Evolutionary conservation across 75 land plant genomes (phyloP), one percentile per base, ranked within the genome.

Genomic region (Pinus albicaulis): DNA sequence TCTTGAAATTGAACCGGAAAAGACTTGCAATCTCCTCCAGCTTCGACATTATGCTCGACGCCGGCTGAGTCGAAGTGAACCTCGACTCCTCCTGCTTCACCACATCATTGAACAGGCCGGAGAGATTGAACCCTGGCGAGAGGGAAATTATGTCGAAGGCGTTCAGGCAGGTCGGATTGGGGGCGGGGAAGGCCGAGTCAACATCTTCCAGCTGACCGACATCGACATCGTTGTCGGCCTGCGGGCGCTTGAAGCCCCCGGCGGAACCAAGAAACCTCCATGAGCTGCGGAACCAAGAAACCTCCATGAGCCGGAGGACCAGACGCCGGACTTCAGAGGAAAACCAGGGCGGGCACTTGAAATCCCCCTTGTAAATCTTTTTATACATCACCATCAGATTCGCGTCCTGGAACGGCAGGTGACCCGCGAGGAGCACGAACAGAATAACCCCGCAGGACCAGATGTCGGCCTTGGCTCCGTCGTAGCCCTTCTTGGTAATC

Each of bases 241-340:
- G 28, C 0, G 28, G 74, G 22, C 28, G 59, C 38, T n/a, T 55
- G 68, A 82, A 86, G 0, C 85, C 92, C n/a, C 72, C 76, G 81
- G 44, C 71, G 79, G 77, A 92, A 94, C 98, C 98, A 94, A 2
- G 86, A 80, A 31, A 78, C 81, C 34, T 83, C 60, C 81, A 83
- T 85, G 52, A 92, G 85, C n/a, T n/a, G n/a, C n/a, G n/a, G n/a
- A n/a, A n/a, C n/a, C n/a, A n/a, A n/a, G n/a, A n/a, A n/a, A n/a
- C n/a, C n/a, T n/a, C n/a, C n/a, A n/a, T n/a, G n/a, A n/a, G n/a
- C n/a, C n/a, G n/a, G 13, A 71, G 75, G 1, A 91, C 58, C 23
- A 91, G 78, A n/a, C 75, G 57, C 65, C 72, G 59, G 24, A 87
- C 79, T 22, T 82, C 91, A 20, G 82, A 24, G 4, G 91, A 84